phyloP scores from a whole-genome alignment of 805 yeast species.

The Candida chilensis region DNA sequence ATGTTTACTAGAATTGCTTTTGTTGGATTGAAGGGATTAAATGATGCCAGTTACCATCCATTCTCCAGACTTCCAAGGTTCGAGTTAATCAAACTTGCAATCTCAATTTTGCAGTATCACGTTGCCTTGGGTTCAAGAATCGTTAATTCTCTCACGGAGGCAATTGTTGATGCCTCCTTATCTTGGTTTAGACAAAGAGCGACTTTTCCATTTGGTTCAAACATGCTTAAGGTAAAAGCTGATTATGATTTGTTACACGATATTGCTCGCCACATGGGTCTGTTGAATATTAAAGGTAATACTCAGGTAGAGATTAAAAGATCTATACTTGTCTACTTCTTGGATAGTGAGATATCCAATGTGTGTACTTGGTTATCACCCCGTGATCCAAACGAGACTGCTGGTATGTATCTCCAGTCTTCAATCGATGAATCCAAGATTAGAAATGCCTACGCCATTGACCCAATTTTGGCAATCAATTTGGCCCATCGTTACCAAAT shows the following conservation, averaged over 20 bases:
- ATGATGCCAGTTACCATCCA: slow-evolving; percentile 72
- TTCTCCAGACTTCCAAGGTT: slow-evolving; percentile 68
- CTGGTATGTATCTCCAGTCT: slow-evolving; percentile 22
- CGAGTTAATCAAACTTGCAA: slow-evolving; percentile 61
- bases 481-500: slow-evolving; percentile 53
- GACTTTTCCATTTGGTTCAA: slow-evolving; percentile 80
- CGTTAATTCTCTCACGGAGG: slow-evolving; percentile 31
- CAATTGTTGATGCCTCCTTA: slow-evolving; percentile 57
- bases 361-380: slow-evolving; percentile 75
- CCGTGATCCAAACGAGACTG: slow-evolving; percentile 30
- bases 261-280: no score
- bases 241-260: slow-evolving; percentile 55
- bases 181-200: slow-evolving; percentile 67
- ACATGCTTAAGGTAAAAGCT: slow-evolving; percentile 58
- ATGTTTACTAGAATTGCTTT: slow-evolving; percentile 55
- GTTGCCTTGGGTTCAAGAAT: slow-evolving; percentile 37
- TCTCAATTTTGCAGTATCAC: slow-evolving; percentile 56
- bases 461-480: slow-evolving; percentile 67
- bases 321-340: slow-evolving; percentile 47
- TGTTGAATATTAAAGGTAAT: no score
- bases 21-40: slow-evolving; percentile 42
- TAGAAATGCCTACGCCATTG: slow-evolving; percentile 48
- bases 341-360: slow-evolving; percentile 68
- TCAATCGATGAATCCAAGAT: slow-evolving; percentile 32
- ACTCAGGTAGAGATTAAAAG: slow-evolving; percentile 40